Base-by-base conservation (phyloP, 169 alveolate genomes). In the Plasmodium malariae region DNA sequence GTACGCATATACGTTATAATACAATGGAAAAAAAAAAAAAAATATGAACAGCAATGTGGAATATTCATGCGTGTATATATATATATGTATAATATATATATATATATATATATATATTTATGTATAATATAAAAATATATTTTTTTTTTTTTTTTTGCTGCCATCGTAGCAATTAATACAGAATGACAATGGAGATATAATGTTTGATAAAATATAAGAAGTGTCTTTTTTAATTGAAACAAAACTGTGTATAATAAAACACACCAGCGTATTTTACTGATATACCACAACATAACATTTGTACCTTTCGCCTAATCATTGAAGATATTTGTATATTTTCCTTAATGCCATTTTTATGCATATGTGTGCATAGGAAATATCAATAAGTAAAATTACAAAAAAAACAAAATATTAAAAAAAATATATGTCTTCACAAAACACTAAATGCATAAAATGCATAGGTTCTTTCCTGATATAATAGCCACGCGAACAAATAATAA, bases 1-100 rank as follows among this genome's bases (percentile, higher is more conserved):
- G 87, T 45, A 48, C 55, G 87, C 60, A 54, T 43, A 32, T 55
- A 43, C 24, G n/a, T 34, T 30, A 24, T n/a, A 36, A 34, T 17
- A 54, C 40, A 70, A 70, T 26, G 34, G 32, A 54, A 73, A 73
- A 73, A 73, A 73, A 73, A 55, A 73, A 55, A 57, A 73, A 73
- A 70, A 43, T 48, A 40, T 60, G 37, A 67, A 43, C 30, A 34
- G 4, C 45, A 32, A 55, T n/a, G 17, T 51, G 34, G 54, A 6
- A 51, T 40, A 32, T 30, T 32, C 54, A 72, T 72, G 30, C 9
- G 45, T 30, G 0, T 45, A 48, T n/a, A n/a, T n/a, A n/a, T n/a
- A n/a, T n/a, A n/a, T n/a, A n/a, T n/a, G n/a, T n/a, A n/a, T n/a
- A n/a, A n/a, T n/a, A n/a, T n/a, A n/a, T n/a, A n/a, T n/a, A n/a